phyloP scores from a whole-genome alignment of 306 rosid genomes.

The Ceratonia siliqua region DNA sequence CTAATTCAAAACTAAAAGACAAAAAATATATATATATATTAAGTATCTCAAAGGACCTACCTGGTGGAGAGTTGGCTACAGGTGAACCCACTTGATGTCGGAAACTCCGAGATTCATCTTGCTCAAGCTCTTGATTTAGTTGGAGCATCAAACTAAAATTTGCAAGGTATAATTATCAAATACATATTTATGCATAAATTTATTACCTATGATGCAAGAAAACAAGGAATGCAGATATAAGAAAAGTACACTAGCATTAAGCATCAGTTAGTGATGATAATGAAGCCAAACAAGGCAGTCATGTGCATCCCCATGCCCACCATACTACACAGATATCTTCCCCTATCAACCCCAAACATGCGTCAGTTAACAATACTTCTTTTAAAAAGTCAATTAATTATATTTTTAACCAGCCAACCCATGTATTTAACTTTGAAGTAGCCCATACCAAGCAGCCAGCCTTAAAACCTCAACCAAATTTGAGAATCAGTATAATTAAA shows the following conservation, averaged over 20 bases:
- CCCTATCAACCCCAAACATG: background rate
- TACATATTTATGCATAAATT: constrained; percentile 1
- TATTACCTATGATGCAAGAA: background rate
- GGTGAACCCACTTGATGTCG: constrained; percentile 90
- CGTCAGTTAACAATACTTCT: background rate
- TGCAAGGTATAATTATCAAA: constrained; percentile 25
- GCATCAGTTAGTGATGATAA: constrained; percentile 4
- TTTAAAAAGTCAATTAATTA: background rate
- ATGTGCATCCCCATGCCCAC: background rate
- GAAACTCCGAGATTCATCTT: constrained; percentile 79
- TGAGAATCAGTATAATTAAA: background rate
- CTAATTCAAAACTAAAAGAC: constrained; percentile 6
- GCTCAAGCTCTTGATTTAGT: constrained; percentile 92
- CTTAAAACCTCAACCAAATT: background rate
- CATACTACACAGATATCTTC: background rate
- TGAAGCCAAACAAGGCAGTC: background rate
- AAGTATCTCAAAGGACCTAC: constrained; percentile 48
- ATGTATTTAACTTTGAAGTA: background rate
- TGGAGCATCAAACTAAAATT: constrained; percentile 82
- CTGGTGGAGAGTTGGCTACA: constrained; percentile 87
- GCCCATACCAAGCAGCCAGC: background rate
- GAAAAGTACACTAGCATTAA: constrained; percentile 15
- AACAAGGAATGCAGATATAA: constrained; percentile 17
- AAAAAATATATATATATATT: too few species aligned
- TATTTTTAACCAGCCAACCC: background rate